These are phyloP conservation scores for Lodderomyces elongisporus DNA, from an alignment of 1,139 yeast genomes.

Conservation along the genomic window DNA sequence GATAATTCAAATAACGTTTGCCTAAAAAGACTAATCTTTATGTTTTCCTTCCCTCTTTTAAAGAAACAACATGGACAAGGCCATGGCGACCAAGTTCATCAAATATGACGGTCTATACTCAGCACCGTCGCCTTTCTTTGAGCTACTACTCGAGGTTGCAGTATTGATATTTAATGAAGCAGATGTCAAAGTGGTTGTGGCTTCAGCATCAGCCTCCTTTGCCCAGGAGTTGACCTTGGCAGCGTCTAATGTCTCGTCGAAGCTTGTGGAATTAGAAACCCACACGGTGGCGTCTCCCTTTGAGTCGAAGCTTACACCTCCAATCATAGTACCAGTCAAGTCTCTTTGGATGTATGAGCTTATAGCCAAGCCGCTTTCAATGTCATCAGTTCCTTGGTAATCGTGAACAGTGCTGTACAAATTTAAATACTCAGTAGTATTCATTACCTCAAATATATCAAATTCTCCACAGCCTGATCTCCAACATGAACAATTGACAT, in stretches of 20 bases:
- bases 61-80: conserved; percentile 17
- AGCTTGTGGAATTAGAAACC: conserved; percentile 49
- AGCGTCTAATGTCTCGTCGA: conserved; percentile 36
- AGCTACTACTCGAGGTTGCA: neutral
- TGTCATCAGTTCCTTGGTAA: conserved; percentile 62
- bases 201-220: conserved; percentile 10
- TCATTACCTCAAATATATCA: conserved; percentile 73
- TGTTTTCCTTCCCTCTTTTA: conserved; percentile 1
- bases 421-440: conserved; percentile 46
- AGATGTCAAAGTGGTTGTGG: conserved; percentile 20
- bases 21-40: no score
- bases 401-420: conserved; percentile 67
- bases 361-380: conserved; percentile 55
- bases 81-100: conserved; percentile 13
- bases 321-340: conserved; percentile 46
- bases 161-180: conserved; percentile 16
- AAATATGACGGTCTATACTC: conserved; percentile 15
- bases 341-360: conserved; percentile 56
- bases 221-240: conserved; percentile 32
- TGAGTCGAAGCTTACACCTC: conserved; percentile 66
- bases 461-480: conserved; percentile 94
- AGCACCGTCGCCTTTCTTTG: conserved; percentile 19
- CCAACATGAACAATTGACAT: conserved; percentile 88
- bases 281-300: conserved; percentile 59
- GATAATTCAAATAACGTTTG: no score